Evolutionary conservation across 2,329 filamentous ascomycete species (phyloP).

Genomic region (Stachybotrys elegans): DNA sequence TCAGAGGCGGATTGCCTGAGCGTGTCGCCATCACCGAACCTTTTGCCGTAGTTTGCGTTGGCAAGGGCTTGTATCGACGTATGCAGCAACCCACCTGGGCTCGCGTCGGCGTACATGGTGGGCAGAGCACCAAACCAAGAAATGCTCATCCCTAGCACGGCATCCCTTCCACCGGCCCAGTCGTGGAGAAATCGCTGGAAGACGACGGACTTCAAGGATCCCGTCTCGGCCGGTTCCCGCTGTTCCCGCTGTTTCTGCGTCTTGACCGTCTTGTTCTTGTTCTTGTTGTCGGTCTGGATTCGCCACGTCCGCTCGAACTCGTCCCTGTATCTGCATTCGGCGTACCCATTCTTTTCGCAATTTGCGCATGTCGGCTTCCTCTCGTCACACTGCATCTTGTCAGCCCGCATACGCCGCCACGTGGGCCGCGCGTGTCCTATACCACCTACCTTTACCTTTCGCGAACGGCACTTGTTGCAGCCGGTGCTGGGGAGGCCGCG

Average conservation of each 20-base stretch:
- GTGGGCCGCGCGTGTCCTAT: background rate
- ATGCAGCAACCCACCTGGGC: background rate
- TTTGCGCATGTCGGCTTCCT: background rate
- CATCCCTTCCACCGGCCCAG: background rate
- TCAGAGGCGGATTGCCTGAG: background rate
- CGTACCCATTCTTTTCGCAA: background rate
- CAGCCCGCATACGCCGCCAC: background rate
- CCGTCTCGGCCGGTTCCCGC: background rate
- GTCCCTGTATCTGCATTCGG: constrained; percentile 5
- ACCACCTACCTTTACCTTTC: background rate
- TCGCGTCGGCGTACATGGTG: constrained; percentile 1
- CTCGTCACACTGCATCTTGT: background rate
- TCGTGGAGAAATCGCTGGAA: background rate
- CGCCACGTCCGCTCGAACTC: constrained; percentile 6
- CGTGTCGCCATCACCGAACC: background rate
- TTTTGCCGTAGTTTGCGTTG: constrained; percentile 3
- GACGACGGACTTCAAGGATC: background rate
- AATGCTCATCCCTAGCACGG: constrained; percentile 1
- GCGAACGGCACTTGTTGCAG: background rate
- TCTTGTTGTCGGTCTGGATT: constrained; percentile 2
- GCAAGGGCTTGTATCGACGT: constrained; percentile 4
- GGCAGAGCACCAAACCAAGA: constrained; percentile 4
- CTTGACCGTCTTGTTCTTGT: background rate
- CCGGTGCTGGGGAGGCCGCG: background rate
- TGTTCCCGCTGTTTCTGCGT: background rate